These are phyloP conservation scores for Schizonepeta tenuifolia DNA, from an alignment of 257 asterid genomes.

Conservation along the genomic window DNA sequence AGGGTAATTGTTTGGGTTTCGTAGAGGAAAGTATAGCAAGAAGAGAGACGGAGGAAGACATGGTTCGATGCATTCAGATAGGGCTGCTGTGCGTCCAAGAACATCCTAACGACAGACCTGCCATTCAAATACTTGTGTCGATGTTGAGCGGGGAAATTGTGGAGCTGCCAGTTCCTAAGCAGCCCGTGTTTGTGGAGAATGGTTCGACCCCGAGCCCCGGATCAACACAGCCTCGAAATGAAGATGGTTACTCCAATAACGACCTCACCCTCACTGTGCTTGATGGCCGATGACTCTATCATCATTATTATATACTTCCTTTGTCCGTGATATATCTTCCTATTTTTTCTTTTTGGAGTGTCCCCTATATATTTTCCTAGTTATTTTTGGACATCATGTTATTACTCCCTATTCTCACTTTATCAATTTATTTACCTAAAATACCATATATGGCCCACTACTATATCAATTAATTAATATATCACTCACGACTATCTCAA, in stretches of 20 bases:
- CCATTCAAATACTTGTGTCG: slow-evolving; percentile 42
- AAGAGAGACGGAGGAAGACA: slow-evolving; percentile 25
- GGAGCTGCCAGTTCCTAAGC: slow-evolving; percentile 40
- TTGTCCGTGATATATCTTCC: too few relatives aligned
- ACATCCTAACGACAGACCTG: slow-evolving; percentile 44
- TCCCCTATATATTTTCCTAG: too few relatives aligned
- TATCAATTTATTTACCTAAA: too few relatives aligned
- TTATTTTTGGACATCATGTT: too few relatives aligned
- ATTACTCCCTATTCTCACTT: too few relatives aligned
- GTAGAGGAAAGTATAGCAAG: slow-evolving; percentile 43
- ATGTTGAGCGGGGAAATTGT: slow-evolving; percentile 35
- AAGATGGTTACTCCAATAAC: slow-evolving; percentile 34
- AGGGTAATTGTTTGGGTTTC: slow-evolving; percentile 40
- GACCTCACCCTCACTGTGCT: slow-evolving; percentile 37
- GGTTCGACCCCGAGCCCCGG: slow-evolving; percentile 10
- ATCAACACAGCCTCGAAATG: not conserved
- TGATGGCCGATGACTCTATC: slow-evolving; percentile 39
- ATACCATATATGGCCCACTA: too few relatives aligned
- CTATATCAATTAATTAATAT: too few relatives aligned
- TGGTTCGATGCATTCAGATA: slow-evolving; percentile 51
- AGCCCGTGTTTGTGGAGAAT: slow-evolving; percentile 44
- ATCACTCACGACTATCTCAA: too few relatives aligned
- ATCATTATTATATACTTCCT: too few relatives aligned
- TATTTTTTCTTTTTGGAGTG: too few relatives aligned
- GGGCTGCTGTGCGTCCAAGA: slow-evolving; percentile 61